Percentiles rank a stretch among this genome's conserved stretches.
These are phyloP conservation scores for Fusarium aywerte DNA, from an alignment of 2,329 filamentous ascomycete species.

Conservation along the genomic window DNA sequence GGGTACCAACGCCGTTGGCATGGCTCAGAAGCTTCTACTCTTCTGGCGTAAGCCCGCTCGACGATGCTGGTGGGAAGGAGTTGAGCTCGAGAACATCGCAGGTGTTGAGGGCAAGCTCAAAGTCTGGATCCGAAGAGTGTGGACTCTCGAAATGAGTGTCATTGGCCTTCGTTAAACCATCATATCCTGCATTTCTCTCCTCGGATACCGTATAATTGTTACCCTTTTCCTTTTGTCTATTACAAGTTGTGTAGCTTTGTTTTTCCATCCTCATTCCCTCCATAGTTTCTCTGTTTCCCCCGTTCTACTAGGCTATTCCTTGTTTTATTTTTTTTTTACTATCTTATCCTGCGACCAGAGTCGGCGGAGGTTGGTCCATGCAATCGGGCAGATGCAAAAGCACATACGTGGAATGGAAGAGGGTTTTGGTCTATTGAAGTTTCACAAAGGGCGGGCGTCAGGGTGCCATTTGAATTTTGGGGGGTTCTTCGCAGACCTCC, in stretches of 20 bases:
- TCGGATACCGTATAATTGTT: conserved; percentile 24
- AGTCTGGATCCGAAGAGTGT: conserved; percentile 97
- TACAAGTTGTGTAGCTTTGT: conserved; percentile 30
- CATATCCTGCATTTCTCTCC: neutral
- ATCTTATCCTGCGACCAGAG: conserved; percentile 33
- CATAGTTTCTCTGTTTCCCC: conserved; percentile 22
- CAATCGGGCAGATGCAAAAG: conserved; percentile 31
- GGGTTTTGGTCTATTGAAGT: conserved; percentile 36
- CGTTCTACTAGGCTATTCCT: conserved; percentile 24
- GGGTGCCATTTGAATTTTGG: conserved; percentile 42
- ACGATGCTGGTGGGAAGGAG: conserved; percentile 98
- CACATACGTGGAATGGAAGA: conserved; percentile 28
- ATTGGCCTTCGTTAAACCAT: conserved; percentile 76
- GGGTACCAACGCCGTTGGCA: conserved; percentile 85
- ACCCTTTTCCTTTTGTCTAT: conserved; percentile 35
- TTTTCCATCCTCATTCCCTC: conserved; percentile 10
- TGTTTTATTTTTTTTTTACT: conserved; percentile 14
- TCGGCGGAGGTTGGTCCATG: conserved; percentile 21
- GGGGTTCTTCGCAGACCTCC: conserved; percentile 28
- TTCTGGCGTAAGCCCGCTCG: conserved; percentile 98
- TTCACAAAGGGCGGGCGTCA: conserved; percentile 45
- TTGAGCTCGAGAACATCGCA: conserved; percentile 88
- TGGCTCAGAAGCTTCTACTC: conserved; percentile 96
- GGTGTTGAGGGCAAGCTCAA: conserved; percentile 93
- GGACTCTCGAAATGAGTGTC: conserved; percentile 98